phyloP scores from a whole-genome alignment of 768 basidiomycete genomes.

The Phaeolepiota aurea region DNA sequence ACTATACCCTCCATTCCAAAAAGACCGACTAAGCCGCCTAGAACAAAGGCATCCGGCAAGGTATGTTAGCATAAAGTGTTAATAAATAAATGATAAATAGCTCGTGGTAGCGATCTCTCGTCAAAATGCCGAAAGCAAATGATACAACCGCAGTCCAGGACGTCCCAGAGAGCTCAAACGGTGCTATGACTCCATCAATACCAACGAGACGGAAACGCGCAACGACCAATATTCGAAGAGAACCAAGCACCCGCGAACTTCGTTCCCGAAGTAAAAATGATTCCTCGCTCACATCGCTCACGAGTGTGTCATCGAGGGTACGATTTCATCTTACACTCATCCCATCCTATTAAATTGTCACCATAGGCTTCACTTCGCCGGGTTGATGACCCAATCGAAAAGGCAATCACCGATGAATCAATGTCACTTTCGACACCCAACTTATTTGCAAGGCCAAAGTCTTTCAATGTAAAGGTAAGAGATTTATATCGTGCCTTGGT shows the following conservation, averaged over 20 bases:
- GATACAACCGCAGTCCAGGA: background rate
- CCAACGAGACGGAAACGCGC: slow-evolving; percentile 29
- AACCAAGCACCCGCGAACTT: slow-evolving; percentile 32
- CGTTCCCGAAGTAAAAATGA: slow-evolving; percentile 33
- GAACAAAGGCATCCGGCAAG: background rate
- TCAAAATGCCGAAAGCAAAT: background rate
- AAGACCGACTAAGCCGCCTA: background rate
- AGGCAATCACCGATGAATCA: slow-evolving; percentile 9
- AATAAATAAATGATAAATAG: background rate
- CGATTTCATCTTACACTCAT: slow-evolving; percentile 1
- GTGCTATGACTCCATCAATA: slow-evolving; percentile 22
- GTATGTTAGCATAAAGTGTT: too few species aligned
- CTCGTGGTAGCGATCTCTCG: background rate
- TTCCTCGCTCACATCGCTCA: slow-evolving; percentile 23
- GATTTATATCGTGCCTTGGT: too few species aligned
- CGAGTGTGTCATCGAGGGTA: slow-evolving; percentile 32
- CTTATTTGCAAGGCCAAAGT: slow-evolving; percentile 13
- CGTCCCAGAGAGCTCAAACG: slow-evolving; percentile 13
- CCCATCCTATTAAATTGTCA: slow-evolving; percentile 1
- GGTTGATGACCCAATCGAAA: slow-evolving; percentile 17
- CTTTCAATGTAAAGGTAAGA: slow-evolving; percentile 26
- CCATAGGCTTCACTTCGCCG: slow-evolving; percentile 16
- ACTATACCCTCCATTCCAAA: background rate
- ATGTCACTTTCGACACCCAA: slow-evolving; percentile 8
- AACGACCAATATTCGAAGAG: slow-evolving; percentile 17